phyloP scores from a whole-genome alignment of 352 stramenopile species.

The Sclerospora graminicola region DNA sequence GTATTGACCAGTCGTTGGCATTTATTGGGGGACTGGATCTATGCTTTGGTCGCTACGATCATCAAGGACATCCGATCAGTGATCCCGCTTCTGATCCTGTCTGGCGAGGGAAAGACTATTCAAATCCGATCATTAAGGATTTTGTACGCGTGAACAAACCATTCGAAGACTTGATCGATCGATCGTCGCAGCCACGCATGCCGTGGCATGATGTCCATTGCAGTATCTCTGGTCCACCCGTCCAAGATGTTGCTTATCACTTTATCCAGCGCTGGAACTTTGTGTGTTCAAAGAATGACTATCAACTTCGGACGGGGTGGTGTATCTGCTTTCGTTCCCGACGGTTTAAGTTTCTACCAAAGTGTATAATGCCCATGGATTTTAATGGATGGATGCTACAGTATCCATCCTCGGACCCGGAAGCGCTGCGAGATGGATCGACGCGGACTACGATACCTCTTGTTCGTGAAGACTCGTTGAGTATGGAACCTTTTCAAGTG shows the following conservation, averaged over 20 bases:
- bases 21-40: conserved; percentile 84
- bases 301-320: conserved; percentile 76
- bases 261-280: conserved; percentile 91
- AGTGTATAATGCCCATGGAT: conserved; percentile 80
- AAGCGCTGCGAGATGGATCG: conserved; percentile 19
- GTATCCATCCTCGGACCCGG: conserved; percentile 54
- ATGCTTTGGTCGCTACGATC: conserved; percentile 84
- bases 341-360: conserved; percentile 77
- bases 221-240: conserved; percentile 66
- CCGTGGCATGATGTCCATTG: conserved; percentile 86
- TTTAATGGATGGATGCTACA: conserved; percentile 74
- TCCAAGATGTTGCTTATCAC: conserved; percentile 81
- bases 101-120: conserved; percentile 84
- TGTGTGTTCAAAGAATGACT: conserved; percentile 82
- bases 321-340: conserved; percentile 79
- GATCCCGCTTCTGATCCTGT: conserved; percentile 52
- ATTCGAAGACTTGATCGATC: conserved; percentile 80
- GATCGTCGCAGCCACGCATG: conserved; percentile 66
- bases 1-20: conserved; percentile 78
- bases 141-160: conserved; percentile 81
- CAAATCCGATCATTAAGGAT: conserved; percentile 85
- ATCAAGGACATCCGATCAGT: conserved; percentile 59
- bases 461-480: conserved; percentile 45
- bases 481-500: conserved; percentile 46
- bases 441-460: conserved; percentile 36